Conservation (phyloP, 192 early-diverging fungal genomes). For the Linnemannia exigua region DNA sequence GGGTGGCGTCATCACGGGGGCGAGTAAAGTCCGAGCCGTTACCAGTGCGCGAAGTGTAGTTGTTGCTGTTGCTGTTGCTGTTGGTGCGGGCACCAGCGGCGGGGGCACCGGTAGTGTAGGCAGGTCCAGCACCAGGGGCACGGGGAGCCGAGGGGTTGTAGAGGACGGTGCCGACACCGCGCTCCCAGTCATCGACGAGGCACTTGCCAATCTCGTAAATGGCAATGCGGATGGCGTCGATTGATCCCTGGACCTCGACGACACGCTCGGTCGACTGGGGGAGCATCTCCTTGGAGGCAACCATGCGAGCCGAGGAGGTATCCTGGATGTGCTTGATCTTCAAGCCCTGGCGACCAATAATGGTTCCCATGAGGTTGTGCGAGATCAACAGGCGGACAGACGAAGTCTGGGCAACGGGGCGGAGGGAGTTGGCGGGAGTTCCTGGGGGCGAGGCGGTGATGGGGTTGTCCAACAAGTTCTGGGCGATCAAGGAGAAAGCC, state of each 20-base stretch:
- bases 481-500: conserved; percentile 90
- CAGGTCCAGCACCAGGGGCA: conserved; percentile 52
- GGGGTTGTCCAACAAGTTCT: conserved; percentile 84
- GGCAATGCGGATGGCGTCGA: conserved; percentile 89
- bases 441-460: conserved; percentile 69
- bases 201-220: conserved; percentile 88
- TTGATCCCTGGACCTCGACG: conserved; percentile 88
- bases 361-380: conserved; percentile 89
- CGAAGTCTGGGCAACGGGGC: conserved; percentile 66
- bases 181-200: conserved; percentile 88
- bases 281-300: conserved; percentile 92
- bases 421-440: conserved; percentile 62
- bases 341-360: conserved; percentile 94
- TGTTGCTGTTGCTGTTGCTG: conserved; percentile 33
- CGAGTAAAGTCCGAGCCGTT: conserved; percentile 72
- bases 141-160: conserved; percentile 81
- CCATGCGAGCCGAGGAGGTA: conserved; percentile 85
- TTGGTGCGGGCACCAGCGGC: conserved; percentile 31
- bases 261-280: conserved; percentile 96
- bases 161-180: conserved; percentile 85
- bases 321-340: conserved; percentile 99
- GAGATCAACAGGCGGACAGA: conserved; percentile 90
- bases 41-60: conserved; percentile 68
- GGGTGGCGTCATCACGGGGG: conserved; percentile 38
- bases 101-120: conserved; percentile 17